Evolutionary conservation across 805 yeast species (phyloP).

Genomic region (Hanseniaspora singularis): DNA sequence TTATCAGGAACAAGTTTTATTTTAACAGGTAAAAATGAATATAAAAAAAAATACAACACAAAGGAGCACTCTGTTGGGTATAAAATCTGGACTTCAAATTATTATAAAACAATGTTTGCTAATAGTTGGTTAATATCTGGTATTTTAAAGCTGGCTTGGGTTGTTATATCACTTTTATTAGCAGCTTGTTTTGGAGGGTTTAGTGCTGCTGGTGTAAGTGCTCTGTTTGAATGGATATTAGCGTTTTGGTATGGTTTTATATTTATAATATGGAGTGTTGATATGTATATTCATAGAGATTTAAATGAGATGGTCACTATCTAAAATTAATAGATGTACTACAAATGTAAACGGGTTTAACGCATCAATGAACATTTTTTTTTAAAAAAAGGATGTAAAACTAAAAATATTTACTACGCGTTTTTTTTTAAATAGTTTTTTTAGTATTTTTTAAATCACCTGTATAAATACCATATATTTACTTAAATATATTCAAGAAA

Average conservation of each 20-base stretch:
- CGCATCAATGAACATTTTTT: no score
- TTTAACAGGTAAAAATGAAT: conserved; percentile 36
- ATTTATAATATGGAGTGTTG: conserved; percentile 51
- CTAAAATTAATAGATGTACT: no score
- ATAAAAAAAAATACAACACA: conserved; percentile 16
- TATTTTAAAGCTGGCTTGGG: conserved; percentile 51
- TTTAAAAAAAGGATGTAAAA: no score
- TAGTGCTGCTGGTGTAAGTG: conserved; percentile 38
- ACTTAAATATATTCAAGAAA: no score
- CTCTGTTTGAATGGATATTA: conserved; percentile 72
- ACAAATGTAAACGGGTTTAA: no score
- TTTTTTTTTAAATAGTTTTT: no score
- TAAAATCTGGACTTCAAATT: conserved; percentile 16
- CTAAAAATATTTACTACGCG: no score
- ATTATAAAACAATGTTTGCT: conserved; percentile 30
- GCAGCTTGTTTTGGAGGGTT: conserved; percentile 57
- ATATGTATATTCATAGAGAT: conserved; percentile 35
- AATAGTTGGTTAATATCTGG: conserved; percentile 40
- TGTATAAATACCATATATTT: no score
- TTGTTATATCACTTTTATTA: conserved; percentile 48
- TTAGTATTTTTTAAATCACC: no score
- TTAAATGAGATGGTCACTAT: conserved; percentile 1
- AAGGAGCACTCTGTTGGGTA: conserved; percentile 19
- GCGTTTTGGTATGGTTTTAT: conserved; percentile 76
- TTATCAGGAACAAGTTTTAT: conserved; percentile 37